phyloP scores from a whole-genome alignment of 176 grass and related monocot species.

The Bonia amplexicaulis region DNA sequence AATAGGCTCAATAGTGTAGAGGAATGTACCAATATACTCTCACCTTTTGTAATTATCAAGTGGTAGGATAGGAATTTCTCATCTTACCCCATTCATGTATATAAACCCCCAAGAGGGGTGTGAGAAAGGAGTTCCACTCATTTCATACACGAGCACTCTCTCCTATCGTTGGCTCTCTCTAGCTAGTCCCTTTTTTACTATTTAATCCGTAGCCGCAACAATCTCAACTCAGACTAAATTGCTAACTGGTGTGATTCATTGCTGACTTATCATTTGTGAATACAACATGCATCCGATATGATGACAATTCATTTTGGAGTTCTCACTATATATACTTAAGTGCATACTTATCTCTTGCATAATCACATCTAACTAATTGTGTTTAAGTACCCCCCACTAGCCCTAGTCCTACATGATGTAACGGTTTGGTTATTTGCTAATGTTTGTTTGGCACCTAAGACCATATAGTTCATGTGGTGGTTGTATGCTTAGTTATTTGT shows the following conservation, averaged over 20 bases:
- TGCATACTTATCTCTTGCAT: not conserved
- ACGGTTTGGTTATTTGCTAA: not conserved
- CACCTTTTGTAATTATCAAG: no score
- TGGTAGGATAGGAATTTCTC: no score
- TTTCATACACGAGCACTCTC: no score
- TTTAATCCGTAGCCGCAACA: no score
- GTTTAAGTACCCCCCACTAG: not conserved
- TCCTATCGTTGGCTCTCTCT: no score
- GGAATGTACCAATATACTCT: no score
- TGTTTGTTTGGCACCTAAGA: not conserved
- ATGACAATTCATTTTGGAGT: not conserved
- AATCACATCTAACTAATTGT: not conserved
- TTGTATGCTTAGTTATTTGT: not conserved
- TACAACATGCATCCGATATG: not conserved
- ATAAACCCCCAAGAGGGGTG: no score
- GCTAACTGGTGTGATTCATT: not conserved
- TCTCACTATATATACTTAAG: not conserved
- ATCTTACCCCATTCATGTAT: no score
- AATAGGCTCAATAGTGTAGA: no score
- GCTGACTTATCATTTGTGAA: not conserved
- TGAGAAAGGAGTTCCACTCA: no score
- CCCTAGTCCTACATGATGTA: not conserved
- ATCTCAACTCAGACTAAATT: not conserved
- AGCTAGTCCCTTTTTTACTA: no score
- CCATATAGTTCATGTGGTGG: not conserved